Conservation (phyloP, 2,329 filamentous ascomycete genomes). For the Fusarium siculi region DNA sequence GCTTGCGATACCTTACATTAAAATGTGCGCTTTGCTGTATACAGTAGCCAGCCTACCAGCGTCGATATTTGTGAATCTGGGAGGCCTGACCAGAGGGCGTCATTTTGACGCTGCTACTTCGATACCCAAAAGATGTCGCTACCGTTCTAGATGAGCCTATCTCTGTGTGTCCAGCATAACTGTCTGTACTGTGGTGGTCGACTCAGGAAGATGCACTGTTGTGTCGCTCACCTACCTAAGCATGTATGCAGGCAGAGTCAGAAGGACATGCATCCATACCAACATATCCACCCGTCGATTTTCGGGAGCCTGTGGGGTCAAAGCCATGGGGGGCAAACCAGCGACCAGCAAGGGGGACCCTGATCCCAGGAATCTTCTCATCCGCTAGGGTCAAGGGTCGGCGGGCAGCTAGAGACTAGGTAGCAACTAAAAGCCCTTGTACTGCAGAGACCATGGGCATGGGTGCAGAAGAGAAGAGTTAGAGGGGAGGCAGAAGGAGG, state of each 20-base stretch:
- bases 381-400: conserved; percentile 31
- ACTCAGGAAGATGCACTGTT: neutral
- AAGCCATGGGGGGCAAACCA: conserved; percentile 29
- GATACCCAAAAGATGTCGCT: conserved; percentile 13
- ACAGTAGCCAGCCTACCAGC: neutral
- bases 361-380: conserved; percentile 31
- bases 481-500: conserved; percentile 14
- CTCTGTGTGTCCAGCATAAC: neutral
- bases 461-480: conserved; percentile 13
- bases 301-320: conserved; percentile 38
- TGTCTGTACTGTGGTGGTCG: neutral
- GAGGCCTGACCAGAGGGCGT: conserved; percentile 23
- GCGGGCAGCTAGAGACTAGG: conserved; percentile 14
- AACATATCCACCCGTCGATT: conserved; percentile 31
- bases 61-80: neutral
- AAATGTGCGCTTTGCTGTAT: neutral
- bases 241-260: conserved; percentile 20
- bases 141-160: conserved; percentile 18
- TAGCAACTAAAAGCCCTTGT: conserved; percentile 25
- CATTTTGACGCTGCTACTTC: conserved; percentile 12
- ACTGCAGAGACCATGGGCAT: conserved; percentile 9
- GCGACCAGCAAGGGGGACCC: conserved; percentile 28
- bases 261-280: conserved; percentile 34
- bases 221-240: neutral
- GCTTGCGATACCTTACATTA: conserved; percentile 1